Conservation (phyloP, 768 basidiomycete species). For the Lactifluus subvellereus region DNA sequence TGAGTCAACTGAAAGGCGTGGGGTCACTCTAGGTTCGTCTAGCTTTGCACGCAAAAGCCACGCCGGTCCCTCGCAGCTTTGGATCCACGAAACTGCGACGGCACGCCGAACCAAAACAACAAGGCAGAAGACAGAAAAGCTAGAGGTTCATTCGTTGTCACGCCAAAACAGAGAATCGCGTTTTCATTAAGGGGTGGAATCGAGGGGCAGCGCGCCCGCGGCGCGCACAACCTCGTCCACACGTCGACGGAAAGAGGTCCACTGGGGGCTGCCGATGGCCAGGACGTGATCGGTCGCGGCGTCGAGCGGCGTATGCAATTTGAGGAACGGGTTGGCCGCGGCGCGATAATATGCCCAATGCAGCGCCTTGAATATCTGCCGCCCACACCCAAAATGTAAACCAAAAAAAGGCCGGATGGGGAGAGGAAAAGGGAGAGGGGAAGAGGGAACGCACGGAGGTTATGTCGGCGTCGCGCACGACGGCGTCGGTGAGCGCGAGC, state of each 20-base stretch:
- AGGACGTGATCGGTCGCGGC: slow-evolving; percentile 36
- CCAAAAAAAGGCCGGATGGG: neutral
- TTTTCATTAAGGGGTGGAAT: slow-evolving; percentile 9
- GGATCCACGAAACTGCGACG: slow-evolving; percentile 10
- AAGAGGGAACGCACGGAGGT: slow-evolving; percentile 47
- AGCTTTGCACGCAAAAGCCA: slow-evolving; percentile 11
- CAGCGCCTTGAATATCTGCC: slow-evolving; percentile 79
- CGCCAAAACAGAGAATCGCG: slow-evolving; percentile 12
- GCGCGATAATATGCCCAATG: slow-evolving; percentile 84
- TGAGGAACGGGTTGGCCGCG: slow-evolving; percentile 82
- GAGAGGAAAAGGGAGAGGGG: neutral
- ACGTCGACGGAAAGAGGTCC: slow-evolving; percentile 60
- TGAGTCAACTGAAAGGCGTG: slow-evolving; percentile 79
- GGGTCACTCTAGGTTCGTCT: slow-evolving; percentile 48
- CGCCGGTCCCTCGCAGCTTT: slow-evolving; percentile 12
- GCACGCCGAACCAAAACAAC: slow-evolving; percentile 11
- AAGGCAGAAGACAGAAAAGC: neutral
- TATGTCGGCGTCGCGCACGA: slow-evolving; percentile 77
- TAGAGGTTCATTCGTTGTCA: neutral
- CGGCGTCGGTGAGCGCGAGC: slow-evolving; percentile 71
- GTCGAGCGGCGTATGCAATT: slow-evolving; percentile 42
- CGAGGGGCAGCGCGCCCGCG: slow-evolving; percentile 38
- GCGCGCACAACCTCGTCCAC: slow-evolving; percentile 72
- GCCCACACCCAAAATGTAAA: no score
- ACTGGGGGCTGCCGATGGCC: slow-evolving; percentile 55